A percentile compares a stretch with the other conserved stretches of the same genome.
phyloP scores from a whole-genome alignment of 2,329 filamentous ascomycete genomes.

The Ramichloridium luteum region DNA sequence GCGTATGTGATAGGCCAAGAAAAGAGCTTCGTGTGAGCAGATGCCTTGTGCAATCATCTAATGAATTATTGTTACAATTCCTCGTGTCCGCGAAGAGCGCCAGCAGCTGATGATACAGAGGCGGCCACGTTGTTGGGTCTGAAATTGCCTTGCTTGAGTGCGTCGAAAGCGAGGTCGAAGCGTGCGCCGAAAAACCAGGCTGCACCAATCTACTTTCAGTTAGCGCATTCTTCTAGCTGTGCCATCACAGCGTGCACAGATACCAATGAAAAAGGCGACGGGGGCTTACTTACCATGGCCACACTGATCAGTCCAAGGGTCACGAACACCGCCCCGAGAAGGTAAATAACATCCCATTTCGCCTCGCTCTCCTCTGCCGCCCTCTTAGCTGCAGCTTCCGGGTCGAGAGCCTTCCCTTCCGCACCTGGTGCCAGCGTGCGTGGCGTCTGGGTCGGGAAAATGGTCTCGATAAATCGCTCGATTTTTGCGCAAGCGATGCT shows the following conservation, averaged over 20 bases:
- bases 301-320: conserved; percentile 60
- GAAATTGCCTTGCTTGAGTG: conserved; percentile 41
- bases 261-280: too few relatives aligned
- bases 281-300: conserved; percentile 65
- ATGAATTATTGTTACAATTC: conserved; percentile 18
- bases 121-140: conserved; percentile 22
- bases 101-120: background rate
- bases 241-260: background rate
- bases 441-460: conserved; percentile 76
- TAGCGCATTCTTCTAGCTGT: background rate
- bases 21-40: too few relatives aligned
- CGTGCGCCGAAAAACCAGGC: conserved; percentile 73
- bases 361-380: conserved; percentile 41
- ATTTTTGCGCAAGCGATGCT: conserved; percentile 87
- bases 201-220: conserved; percentile 49
- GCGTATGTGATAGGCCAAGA: too few relatives aligned
- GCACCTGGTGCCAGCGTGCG: conserved; percentile 32
- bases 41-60: too few relatives aligned
- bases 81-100: conserved; percentile 12
- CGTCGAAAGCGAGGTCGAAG: conserved; percentile 57
- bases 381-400: conserved; percentile 46
- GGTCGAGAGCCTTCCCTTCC: conserved; percentile 25
- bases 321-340: conserved; percentile 53
- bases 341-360: conserved; percentile 45
- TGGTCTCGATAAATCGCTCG: conserved; percentile 86